Evolutionary conservation across 2,329 filamentous ascomycete genomes (phyloP), one percentile per base, ranked within the genome.

Genomic region (Phymatotrichopsis omnivora): DNA sequence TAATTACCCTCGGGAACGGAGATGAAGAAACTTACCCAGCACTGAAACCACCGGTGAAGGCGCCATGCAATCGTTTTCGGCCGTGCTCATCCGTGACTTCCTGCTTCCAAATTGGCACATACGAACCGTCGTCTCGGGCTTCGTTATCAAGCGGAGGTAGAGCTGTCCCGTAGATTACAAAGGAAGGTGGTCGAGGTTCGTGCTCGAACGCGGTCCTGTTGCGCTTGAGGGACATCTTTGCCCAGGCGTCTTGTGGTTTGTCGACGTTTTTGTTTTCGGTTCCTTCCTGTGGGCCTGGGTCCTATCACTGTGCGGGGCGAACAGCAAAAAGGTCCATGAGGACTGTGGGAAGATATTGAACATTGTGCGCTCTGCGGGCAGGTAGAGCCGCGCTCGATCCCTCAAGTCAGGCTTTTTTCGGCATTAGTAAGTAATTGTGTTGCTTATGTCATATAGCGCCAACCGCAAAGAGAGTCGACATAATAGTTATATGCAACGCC

Each of bases 81-180:
- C 91, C 91, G 55, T 79, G 79, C 61, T 95, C 91, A 65, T 98
- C 91, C 48, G 82, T 83, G 62, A 93, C 87, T 62, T 95, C 89
- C 69, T 98, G 91, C 68, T 96, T 94, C 86, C 91, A 96, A n/a
- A 94, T 67, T 0, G 91, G 91, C 12, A 94, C 32, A 61, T 87
- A 96, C 30, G 84, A 85, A 51, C 87, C 89, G 67, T 95, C 85
- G 63, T 96, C 87, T 58, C 85, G 80, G 28, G 75, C 71, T 16
- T 85, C 75, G 37, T 80, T 72, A 59, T 93, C 85, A 49, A 77
- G 68, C 3, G 83, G 76, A 1, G 86, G 86, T 12, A 98, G 72
- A 7, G 87, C 80, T 2, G 85, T 94, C 61, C 91, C 91, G 62
- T 82, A 93, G 45, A 81, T 61, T 45, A 81, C 82, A 63, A 78